Conservation (phyloP, 2,329 filamentous ascomycete genomes). For the Cordyceps farinosa region DNA sequence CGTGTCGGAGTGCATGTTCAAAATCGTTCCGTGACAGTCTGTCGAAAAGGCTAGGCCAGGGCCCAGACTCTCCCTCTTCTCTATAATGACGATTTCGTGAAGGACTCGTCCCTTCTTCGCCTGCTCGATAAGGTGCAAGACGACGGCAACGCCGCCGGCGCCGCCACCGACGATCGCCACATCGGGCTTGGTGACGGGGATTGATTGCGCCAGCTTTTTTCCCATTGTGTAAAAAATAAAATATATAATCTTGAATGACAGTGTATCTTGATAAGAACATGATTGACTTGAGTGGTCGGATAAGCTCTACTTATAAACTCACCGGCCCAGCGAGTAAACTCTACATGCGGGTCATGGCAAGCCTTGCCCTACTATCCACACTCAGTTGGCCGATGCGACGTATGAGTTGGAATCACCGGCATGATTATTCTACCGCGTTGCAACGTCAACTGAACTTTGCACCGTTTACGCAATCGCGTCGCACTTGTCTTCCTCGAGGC, state of each 20-base stretch:
- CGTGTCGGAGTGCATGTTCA: slow-evolving; percentile 18
- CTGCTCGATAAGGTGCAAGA: slow-evolving; percentile 14
- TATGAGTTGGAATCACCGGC: not conserved
- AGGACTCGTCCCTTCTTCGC: slow-evolving; percentile 8
- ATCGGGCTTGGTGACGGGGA: slow-evolving; percentile 1
- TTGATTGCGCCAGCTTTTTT: slow-evolving; percentile 6
- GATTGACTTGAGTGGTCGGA: not conserved
- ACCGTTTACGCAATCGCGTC: not conserved
- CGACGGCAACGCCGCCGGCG: slow-evolving; percentile 14
- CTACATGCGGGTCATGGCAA: not conserved
- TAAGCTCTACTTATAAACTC: slow-evolving; percentile 9
- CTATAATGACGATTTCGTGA: slow-evolving; percentile 1
- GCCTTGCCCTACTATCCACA: not conserved
- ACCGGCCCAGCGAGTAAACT: not conserved
- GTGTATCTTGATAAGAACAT: not conserved
- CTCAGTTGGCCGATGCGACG: not conserved
- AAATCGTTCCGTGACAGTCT: slow-evolving; percentile 15
- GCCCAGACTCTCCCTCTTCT: not conserved
- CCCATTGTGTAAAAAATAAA: not conserved
- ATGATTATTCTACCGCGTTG: not conserved
- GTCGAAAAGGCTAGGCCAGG: slow-evolving; percentile 15
- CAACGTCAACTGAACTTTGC: not conserved
- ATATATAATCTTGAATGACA: not conserved
- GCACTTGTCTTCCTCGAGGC: not conserved
- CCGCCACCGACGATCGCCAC: slow-evolving; percentile 15